A percentile compares a stretch with the other conserved stretches of the same genome.
Conservation (phyloP, 2,329 filamentous ascomycete genomes). For the Coniosporium tulheliwenetii region DNA sequence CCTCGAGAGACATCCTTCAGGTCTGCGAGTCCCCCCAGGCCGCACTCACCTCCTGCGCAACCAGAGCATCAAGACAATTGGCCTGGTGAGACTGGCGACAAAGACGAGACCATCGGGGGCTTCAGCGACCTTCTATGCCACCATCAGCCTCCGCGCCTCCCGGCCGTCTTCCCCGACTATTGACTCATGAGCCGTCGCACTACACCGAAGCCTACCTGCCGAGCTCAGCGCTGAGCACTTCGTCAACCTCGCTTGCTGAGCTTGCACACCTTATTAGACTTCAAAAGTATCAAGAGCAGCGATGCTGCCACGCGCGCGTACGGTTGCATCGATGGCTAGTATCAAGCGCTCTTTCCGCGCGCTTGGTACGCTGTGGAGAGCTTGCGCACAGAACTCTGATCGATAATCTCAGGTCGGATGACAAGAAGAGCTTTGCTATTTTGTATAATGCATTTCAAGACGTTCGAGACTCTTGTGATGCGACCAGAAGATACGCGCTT, state of each 20-base stretch:
- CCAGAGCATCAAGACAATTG: conserved; percentile 20
- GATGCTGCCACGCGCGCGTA: conserved; percentile 55
- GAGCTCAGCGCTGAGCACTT: conserved; percentile 37
- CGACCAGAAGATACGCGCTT: conserved; percentile 53
- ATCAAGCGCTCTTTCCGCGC: conserved; percentile 58
- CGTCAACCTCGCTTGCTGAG: conserved; percentile 58
- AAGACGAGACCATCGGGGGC: conserved; percentile 9
- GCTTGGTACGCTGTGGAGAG: conserved; percentile 59
- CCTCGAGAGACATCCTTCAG: conserved; percentile 9
- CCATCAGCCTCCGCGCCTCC: conserved; percentile 29
- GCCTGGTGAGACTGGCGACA: conserved; percentile 15
- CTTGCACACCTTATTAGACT: conserved; percentile 63
- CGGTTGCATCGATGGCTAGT: conserved; percentile 61
- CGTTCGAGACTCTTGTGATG: conserved; percentile 62
- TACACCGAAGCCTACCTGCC: conserved; percentile 47
- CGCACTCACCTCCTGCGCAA: conserved; percentile 15
- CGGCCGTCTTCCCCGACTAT: conserved; percentile 33
- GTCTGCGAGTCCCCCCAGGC: conserved; percentile 40
- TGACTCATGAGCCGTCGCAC: conserved; percentile 49
- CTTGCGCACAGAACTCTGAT: conserved; percentile 61
- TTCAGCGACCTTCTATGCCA: conserved; percentile 18
- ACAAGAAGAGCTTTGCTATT: conserved; percentile 60
- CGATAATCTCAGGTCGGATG: conserved; percentile 62
- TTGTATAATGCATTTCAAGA: conserved; percentile 67
- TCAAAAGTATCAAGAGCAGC: conserved; percentile 69